These are phyloP conservation scores for Capsicum chinense DNA, from an alignment of 257 asterid genomes.

Conservation along the genomic window DNA sequence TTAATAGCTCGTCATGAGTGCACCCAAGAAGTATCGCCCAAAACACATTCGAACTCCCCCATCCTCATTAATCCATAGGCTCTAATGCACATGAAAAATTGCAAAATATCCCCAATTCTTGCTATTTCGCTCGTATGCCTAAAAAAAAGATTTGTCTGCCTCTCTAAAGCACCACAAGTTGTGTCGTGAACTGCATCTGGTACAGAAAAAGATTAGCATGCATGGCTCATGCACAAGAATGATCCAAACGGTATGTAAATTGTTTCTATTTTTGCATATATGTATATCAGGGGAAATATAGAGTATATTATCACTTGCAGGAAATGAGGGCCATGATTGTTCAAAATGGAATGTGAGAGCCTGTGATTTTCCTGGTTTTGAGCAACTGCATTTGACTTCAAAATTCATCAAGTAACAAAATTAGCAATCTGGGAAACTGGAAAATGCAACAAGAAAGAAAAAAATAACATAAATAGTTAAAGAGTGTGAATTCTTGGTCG, in stretches of 20 bases:
- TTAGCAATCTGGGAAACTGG: neutral
- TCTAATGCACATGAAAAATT: too few species aligned
- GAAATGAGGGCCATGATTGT: conserved; percentile 4
- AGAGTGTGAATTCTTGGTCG: too few species aligned
- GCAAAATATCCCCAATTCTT: too few species aligned
- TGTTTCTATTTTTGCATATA: neutral
- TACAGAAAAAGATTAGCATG: neutral
- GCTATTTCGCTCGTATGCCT: too few species aligned
- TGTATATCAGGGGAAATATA: neutral
- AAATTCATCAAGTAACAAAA: neutral
- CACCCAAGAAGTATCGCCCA: too few species aligned
- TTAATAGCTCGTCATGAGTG: too few species aligned
- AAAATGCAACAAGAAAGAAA: neutral
- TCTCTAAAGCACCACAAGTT: neutral
- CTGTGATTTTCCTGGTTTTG: neutral
- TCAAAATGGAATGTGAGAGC: neutral
- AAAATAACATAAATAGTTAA: too few species aligned
- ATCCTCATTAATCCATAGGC: too few species aligned
- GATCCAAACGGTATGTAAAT: too few species aligned
- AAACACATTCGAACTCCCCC: too few species aligned
- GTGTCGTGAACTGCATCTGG: neutral
- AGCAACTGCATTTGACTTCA: neutral
- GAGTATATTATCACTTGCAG: neutral
- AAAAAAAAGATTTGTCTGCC: too few species aligned
- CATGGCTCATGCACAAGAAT: neutral